A percentile compares a stretch with the other conserved stretches of the same genome.
phyloP scores from a whole-genome alignment of 1,284 basidiomycete species.

The Leccinum griseonigrum region DNA sequence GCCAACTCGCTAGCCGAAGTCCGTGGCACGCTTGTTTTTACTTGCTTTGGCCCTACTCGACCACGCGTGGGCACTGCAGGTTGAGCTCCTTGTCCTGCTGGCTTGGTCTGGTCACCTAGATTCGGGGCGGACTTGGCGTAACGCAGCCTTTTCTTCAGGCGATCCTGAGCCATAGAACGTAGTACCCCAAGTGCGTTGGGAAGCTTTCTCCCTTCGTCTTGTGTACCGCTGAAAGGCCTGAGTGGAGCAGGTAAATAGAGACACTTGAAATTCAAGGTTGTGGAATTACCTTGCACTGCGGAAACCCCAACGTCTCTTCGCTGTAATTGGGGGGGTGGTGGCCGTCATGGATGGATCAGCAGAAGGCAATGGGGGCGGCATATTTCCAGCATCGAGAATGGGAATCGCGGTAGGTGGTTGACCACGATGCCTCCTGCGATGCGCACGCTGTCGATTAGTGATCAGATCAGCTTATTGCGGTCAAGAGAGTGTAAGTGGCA shows the following conservation, averaged over 20 bases:
- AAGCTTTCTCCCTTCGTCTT: conserved; percentile 8
- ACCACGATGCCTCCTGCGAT: conserved; percentile 17
- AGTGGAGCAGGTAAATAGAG: neutral
- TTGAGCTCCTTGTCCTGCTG: neutral
- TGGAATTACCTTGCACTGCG: conserved; percentile 18
- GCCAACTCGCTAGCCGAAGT: neutral
- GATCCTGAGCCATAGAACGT: conserved; percentile 14
- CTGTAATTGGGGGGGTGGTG: neutral
- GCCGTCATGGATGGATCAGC: conserved; percentile 4
- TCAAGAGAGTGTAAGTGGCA: neutral
- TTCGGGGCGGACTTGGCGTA: conserved; percentile 29
- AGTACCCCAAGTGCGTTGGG: conserved; percentile 8
- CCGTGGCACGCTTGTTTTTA: neutral
- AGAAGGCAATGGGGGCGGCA: neutral
- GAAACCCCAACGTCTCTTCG: conserved; percentile 18
- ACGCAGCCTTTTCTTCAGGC: conserved; percentile 22
- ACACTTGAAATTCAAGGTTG: neutral
- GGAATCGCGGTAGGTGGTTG: conserved; percentile 3
- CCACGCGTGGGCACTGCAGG: neutral
- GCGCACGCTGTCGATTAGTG: conserved; percentile 18
- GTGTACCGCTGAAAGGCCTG: conserved; percentile 14
- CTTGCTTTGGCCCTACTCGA: neutral
- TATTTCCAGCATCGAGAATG: conserved; percentile 8
- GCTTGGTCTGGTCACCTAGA: conserved; percentile 13
- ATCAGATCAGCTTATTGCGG: conserved; percentile 1